Evolutionary conservation across 192 early-diverging fungal genomes (phyloP).

Genomic region (Ambispora gerdemannii): DNA sequence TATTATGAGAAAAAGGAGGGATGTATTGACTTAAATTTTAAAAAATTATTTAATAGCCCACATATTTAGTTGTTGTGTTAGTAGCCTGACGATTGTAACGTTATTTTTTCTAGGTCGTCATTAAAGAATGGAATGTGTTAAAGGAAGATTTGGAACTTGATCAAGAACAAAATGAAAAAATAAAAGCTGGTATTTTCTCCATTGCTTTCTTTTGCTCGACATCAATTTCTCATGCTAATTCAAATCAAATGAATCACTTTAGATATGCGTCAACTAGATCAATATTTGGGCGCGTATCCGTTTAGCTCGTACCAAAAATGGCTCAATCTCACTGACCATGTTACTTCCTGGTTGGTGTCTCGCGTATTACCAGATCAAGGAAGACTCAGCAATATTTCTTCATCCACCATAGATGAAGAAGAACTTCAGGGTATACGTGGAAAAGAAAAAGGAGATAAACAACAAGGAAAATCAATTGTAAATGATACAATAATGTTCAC

Average conservation of each 20-base stretch:
- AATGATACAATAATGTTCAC: conserved; percentile 58
- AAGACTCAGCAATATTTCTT: conserved; percentile 19
- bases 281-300: conserved; percentile 78
- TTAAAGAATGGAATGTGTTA: conserved; percentile 73
- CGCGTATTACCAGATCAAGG: conserved; percentile 12
- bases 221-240: no score
- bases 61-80: not conserved
- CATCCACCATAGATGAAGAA: conserved; percentile 27
- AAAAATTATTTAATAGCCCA: no score
- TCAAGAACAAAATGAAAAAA: conserved; percentile 58
- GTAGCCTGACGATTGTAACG: not conserved
- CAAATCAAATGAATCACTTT: no score
- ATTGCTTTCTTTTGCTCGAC: no score
- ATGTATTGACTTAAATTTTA: no score
- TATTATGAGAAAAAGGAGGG: conserved; percentile 67
- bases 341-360: conserved; percentile 37
- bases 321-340: conserved; percentile 69
- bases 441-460: not conserved
- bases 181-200: conserved; percentile 54
- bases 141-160: conserved; percentile 73
- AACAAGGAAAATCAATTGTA: not conserved
- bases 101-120: conserved; percentile 61
- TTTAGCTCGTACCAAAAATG: conserved; percentile 70
- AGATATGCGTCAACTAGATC: conserved; percentile 80
- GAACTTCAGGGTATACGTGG: conserved; percentile 3